Evolutionary conservation across 441 rosid species (phyloP).

Genomic region (Geranium incanum): DNA sequence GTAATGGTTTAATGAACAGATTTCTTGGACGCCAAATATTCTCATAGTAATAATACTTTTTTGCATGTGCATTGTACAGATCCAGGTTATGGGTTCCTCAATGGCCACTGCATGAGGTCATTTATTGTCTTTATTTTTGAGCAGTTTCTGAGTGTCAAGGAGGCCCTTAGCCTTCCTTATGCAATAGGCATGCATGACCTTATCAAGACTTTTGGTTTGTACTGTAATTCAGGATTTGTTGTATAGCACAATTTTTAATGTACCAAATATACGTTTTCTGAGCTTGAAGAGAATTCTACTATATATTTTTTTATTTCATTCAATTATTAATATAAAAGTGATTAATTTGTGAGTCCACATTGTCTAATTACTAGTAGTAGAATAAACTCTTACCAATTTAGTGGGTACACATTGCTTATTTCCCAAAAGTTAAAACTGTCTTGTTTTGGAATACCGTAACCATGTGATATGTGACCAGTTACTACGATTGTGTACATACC

Average conservation of each 20-base stretch:
- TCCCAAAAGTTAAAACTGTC: too few relatives aligned
- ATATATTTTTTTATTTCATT: not conserved
- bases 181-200: conserved; percentile 1
- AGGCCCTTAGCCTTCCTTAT: not conserved
- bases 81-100: conserved; percentile 11
- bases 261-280: conserved; percentile 6
- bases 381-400: too few relatives aligned
- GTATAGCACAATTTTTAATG: conserved; percentile 8
- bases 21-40: not conserved
- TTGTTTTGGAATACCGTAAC: too few relatives aligned
- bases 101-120: not conserved
- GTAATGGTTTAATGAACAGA: not conserved
- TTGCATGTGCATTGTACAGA: not conserved
- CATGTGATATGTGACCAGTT: too few relatives aligned
- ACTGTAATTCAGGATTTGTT: conserved; percentile 1
- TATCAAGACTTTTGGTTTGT: conserved; percentile 8
- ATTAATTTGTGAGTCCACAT: not conserved
- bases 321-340: not conserved
- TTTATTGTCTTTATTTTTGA: not conserved
- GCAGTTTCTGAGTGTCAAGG: conserved; percentile 3
- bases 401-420: too few relatives aligned
- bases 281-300: not conserved
- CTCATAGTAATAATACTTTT: not conserved
- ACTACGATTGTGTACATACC: too few relatives aligned
- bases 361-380: too few relatives aligned